These are phyloP conservation scores for Vanderwaltozyma verrucispora DNA, from an alignment of 805 yeast genomes.

Conservation along the genomic window DNA sequence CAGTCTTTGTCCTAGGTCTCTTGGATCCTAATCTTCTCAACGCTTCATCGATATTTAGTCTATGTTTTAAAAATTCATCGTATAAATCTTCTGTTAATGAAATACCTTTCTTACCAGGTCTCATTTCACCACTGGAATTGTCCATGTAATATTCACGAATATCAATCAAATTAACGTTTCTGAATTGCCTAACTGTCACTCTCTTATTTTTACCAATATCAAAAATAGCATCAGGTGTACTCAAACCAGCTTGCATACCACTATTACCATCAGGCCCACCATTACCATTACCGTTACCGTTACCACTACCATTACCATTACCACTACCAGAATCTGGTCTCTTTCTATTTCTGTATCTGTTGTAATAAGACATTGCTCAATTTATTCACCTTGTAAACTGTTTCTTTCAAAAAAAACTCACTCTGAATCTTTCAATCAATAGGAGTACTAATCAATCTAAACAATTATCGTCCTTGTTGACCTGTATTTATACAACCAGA, in stretches of 20 bases:
- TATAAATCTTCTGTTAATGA: conserved; percentile 30
- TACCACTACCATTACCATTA: conserved; percentile 3
- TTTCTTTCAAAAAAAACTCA: not conserved
- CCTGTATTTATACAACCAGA: too few relatives aligned
- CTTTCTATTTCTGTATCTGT: conserved; percentile 20
- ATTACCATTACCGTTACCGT: conserved; percentile 3
- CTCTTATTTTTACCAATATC: conserved; percentile 53
- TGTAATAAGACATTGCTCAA: conserved; percentile 28
- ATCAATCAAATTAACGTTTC: conserved; percentile 59
- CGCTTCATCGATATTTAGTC: conserved; percentile 29
- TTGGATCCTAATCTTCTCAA: conserved; percentile 28
- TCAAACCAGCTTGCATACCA: conserved; percentile 7
- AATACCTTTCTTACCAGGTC: conserved; percentile 69
- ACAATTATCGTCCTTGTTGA: too few relatives aligned
- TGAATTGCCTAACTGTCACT: conserved; percentile 64
- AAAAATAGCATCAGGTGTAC: conserved; percentile 24
- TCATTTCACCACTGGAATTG: conserved; percentile 43
- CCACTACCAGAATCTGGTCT: conserved; percentile 5
- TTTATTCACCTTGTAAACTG: too few relatives aligned
- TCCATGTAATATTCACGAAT: conserved; percentile 74
- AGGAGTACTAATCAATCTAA: too few relatives aligned
- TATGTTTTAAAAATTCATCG: conserved; percentile 27
- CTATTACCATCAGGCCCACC: conserved; percentile 1
- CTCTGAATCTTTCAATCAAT: too few relatives aligned
- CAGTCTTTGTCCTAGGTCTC: conserved; percentile 25